Conservation (phyloP, 371 early-diverging fungal species). For the Mucor lusitanicus region DNA sequence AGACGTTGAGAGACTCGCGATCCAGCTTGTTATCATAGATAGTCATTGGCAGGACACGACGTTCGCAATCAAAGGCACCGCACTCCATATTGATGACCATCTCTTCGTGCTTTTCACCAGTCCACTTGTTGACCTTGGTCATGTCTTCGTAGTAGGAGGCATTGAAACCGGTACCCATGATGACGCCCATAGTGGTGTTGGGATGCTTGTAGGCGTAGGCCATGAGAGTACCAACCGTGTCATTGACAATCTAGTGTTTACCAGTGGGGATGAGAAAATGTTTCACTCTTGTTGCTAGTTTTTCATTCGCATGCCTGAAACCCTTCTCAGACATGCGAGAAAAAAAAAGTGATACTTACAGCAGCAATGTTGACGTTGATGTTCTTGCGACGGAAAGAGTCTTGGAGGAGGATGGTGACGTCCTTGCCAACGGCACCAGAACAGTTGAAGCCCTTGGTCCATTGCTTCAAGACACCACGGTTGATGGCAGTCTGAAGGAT, state of each 20-base stretch:
- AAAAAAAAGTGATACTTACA: slow-evolving; percentile 27
- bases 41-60: slow-evolving; percentile 66
- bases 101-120: slow-evolving; percentile 25
- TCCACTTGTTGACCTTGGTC: slow-evolving; percentile 69
- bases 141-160: slow-evolving; percentile 85
- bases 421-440: slow-evolving; percentile 79
- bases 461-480: slow-evolving; percentile 81
- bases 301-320: neutral
- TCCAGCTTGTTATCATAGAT: slow-evolving; percentile 70
- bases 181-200: slow-evolving; percentile 86
- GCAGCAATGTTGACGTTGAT: slow-evolving; percentile 80
- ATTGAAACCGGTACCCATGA: slow-evolving; percentile 97
- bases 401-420: slow-evolving; percentile 79
- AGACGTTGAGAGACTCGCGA: slow-evolving; percentile 60
- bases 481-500: slow-evolving; percentile 79
- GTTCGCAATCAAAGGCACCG: slow-evolving; percentile 74
- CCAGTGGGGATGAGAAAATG: slow-evolving; percentile 1
- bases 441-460: slow-evolving; percentile 93
- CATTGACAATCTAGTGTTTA: slow-evolving; percentile 77
- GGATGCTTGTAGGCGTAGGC: slow-evolving; percentile 84
- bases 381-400: slow-evolving; percentile 78
- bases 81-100: slow-evolving; percentile 72
- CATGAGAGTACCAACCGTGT: slow-evolving; percentile 94
- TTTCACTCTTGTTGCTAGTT: neutral
- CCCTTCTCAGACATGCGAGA: neutral